Evolutionary conservation across 176 grass and related monocot genomes (phyloP), one percentile per base, ranked within the genome.

Genomic region (Triticum urartu): DNA sequence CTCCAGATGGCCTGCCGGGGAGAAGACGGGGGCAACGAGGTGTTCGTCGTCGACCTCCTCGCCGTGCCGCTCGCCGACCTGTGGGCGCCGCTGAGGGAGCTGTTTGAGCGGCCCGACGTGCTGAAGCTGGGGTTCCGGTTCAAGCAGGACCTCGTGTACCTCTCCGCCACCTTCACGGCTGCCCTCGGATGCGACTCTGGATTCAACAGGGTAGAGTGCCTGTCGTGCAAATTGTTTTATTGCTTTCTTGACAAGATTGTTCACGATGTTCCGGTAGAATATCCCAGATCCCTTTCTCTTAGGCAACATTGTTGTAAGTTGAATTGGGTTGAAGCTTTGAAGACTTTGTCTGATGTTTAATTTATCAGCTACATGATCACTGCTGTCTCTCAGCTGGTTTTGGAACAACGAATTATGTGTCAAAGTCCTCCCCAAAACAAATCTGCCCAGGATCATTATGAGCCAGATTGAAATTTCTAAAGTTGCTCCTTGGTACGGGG

Each of bases 111-210:
- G 34, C 85, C 89, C 10, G 84, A 59, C 0, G 72, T 87, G 68
- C 69, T 98, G 21, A 98, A 96, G 87, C 88, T 98, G 9, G 97
- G 97, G 65, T 98, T 98, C 69, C 79, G 85, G 52, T 98, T 98
- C 83, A 98, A 96, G 82, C 97, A 98, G 89, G 97, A 98, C 67
- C 87, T 98, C 22, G 87, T 91, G 70, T 98, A 88, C 66, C 91
- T 98, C 30, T 98, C 94, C 25, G 84, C 87, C 65, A 98, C 97
- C 68, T 98, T 98, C 87, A 72, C 93, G 7, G 87, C 92, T 10
- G 77, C 87, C 3, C 88, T 94, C 22, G 92, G 94, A 7, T 18
- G 82, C 50, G 82, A 87, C 15, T 61, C 66, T 42, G 90, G 92
- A 60, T 98, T 98, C 60, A 87, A 87, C 56, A 84, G 70, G 86